Evolutionary conservation across 2,329 filamentous ascomycete species (phyloP).

Genomic region (Ophiocordyceps camponoti-rufipedis): DNA sequence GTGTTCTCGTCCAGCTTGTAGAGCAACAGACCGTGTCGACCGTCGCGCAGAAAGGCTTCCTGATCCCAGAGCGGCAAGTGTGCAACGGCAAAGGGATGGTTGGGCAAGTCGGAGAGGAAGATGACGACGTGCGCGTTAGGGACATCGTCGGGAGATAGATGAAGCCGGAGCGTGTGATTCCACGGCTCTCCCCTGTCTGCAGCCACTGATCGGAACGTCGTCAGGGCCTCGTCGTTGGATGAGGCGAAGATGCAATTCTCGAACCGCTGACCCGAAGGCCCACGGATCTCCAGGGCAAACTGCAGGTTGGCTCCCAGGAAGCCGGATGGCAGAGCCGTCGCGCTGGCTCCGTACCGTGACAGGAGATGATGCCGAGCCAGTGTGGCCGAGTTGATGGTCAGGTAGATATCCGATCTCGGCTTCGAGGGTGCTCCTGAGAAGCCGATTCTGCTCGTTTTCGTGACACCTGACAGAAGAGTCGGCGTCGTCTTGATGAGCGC

Average conservation of each 20-base stretch:
- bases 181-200: conserved; percentile 64
- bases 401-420: conserved; percentile 81
- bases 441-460: conserved; percentile 72
- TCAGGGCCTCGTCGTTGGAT: conserved; percentile 61
- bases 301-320: conserved; percentile 60
- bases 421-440: conserved; percentile 86
- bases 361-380: conserved; percentile 56
- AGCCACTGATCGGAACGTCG: conserved; percentile 76
- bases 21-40: conserved; percentile 59
- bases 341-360: conserved; percentile 53
- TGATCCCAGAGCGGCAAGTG: conserved; percentile 91
- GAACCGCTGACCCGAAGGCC: conserved; percentile 59
- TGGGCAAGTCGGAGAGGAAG: conserved; percentile 72
- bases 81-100: conserved; percentile 75
- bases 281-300: conserved; percentile 74
- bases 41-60: conserved; percentile 77
- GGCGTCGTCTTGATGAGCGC: conserved; percentile 70
- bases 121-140: conserved; percentile 72
- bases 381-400: conserved; percentile 66
- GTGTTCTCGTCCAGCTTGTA: conserved; percentile 90
- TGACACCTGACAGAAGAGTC: conserved; percentile 66
- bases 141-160: conserved; percentile 63
- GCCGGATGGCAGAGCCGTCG: conserved; percentile 47
- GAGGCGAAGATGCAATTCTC: conserved; percentile 77
- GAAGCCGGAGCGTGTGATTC: conserved; percentile 75